Conservation (phyloP, 192 early-diverging fungal species). For the Obelidium mucronatum region DNA sequence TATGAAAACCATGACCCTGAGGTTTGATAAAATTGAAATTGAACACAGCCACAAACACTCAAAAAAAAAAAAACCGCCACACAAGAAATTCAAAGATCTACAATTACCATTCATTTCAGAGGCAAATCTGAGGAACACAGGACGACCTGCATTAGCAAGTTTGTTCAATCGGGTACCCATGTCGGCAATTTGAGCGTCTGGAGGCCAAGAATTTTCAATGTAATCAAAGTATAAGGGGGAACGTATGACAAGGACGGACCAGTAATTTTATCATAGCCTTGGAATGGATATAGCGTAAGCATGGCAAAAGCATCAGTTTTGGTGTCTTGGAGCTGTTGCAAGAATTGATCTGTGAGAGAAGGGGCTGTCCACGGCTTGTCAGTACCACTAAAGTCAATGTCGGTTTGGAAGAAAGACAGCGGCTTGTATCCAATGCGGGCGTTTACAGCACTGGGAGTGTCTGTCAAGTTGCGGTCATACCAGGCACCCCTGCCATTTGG, state of each 20-base stretch:
- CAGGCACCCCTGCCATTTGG: slow-evolving; percentile 22
- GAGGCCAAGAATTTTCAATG: background rate
- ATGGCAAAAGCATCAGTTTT: background rate
- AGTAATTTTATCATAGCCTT: slow-evolving; percentile 22
- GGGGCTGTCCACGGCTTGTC: slow-evolving; percentile 19
- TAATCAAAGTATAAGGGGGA: background rate
- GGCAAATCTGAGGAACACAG: slow-evolving; percentile 34
- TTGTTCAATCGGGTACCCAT: slow-evolving; percentile 21
- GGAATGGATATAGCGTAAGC: slow-evolving; percentile 21
- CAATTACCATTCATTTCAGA: slow-evolving; percentile 41
- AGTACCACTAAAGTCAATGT: slow-evolving; percentile 30
- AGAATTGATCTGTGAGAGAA: background rate
- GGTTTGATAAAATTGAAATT: background rate
- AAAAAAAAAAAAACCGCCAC: background rate
- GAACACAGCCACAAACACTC: background rate
- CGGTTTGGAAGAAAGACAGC: slow-evolving; percentile 38
- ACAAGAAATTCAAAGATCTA: background rate
- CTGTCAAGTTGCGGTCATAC: slow-evolving; percentile 23
- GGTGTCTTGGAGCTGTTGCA: background rate
- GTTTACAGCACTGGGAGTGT: slow-evolving; percentile 20
- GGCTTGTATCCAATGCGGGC: slow-evolving; percentile 23
- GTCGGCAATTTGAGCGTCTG: slow-evolving; percentile 31
- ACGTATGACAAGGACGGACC: background rate
- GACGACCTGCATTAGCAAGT: slow-evolving; percentile 31
- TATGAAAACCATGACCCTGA: slow-evolving; percentile 34